Base-by-base conservation (phyloP, 106 monocot species). In the Apostasia shenzhenica region DNA sequence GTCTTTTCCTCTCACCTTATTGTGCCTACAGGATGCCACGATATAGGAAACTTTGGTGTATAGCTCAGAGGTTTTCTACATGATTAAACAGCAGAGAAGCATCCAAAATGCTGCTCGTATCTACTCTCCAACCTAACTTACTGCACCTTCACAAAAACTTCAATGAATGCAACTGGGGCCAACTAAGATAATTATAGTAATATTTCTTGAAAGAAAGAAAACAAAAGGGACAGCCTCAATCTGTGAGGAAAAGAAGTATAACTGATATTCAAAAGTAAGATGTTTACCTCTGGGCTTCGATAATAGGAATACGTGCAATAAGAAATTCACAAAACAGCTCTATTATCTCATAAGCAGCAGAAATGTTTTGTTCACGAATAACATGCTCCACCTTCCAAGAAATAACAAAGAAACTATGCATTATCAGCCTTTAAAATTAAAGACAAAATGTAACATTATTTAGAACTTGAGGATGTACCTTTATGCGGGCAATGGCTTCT, bases 271-370 rank as follows among this genome's bases (percentile, higher is more conserved):
- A 10, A 66, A 53, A 67, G 3, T 56, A 53, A 70, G 38, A 39
- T 54, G 71, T 63, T 59, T 43, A 97, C 99, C 80, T 99, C 53
- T 93, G 84, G 49, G 73, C 66, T 74, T 99, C 99, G 66, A 99
- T 80, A 69, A 99, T 81, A 5, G 93, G 99, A n/a, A 90, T 81
- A 48, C 99, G 87, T 63, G 93, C 99, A 75, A 90, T 90, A 61
- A 99, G 73, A 75, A 93, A 90, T 77, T 99, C 93, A 66, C 99
- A 99, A 67, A 99, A 99, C 46, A 99, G 57, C 72, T 99, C 93
- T 45, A 99, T 10, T 45, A 99, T 83, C 63, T 99, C 99, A 81
- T 99, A 93, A 41, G 99, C 92, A 72, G 87, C 82, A 56, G 88
- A 69, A 55, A 90, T 76, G 71, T 93, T 90, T 66, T 93, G 85